These are phyloP conservation scores for Sclerotinia nivalis DNA, from an alignment of 2,329 filamentous ascomycete species.

Conservation along the genomic window DNA sequence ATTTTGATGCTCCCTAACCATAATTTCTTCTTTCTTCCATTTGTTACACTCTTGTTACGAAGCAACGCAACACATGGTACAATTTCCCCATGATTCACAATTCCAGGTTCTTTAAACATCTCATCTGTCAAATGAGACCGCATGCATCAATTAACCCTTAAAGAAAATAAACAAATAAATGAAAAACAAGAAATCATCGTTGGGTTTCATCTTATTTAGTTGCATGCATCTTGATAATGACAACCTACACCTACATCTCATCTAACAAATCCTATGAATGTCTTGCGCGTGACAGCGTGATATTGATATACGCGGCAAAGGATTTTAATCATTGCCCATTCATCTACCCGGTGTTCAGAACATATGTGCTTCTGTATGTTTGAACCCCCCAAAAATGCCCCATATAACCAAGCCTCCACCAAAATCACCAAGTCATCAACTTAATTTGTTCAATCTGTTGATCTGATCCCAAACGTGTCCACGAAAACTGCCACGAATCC, in stretches of 20 bases:
- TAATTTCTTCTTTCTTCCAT: neutral
- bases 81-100: conserved; percentile 2
- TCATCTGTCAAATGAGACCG: neutral
- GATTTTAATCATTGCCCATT: conserved; percentile 4
- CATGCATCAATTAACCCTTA: neutral
- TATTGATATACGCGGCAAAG: neutral
- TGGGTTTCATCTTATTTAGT: neutral
- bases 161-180: neutral
- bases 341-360: conserved; percentile 5
- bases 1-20: neutral
- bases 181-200: neutral
- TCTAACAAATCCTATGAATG: neutral
- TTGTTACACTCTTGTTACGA: neutral
- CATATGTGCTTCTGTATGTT: neutral
- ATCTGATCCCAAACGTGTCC: conserved; percentile 15
- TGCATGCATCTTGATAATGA: neutral
- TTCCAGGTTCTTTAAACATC: neutral
- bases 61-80: conserved; percentile 1
- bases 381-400: neutral
- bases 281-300: conserved; percentile 1
- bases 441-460: neutral
- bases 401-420: neutral
- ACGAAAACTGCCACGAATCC: conserved; percentile 15
- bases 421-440: neutral
- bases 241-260: neutral